phyloP scores from a whole-genome alignment of 106 monocot genomes.

The Allium fistulosum region DNA sequence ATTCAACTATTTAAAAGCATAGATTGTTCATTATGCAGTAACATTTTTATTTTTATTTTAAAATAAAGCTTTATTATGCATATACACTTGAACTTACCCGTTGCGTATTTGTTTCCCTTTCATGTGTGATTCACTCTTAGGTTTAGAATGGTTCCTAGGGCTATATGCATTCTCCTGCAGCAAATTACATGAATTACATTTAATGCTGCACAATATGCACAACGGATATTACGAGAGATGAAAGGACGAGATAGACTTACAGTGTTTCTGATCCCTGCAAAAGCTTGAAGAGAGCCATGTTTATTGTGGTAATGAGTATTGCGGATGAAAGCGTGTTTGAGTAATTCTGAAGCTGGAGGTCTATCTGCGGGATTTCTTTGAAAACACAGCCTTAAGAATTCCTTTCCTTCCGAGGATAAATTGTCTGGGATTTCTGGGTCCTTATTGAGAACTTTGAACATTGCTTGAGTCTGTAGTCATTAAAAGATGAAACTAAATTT shows the following conservation, averaged over 20 bases:
- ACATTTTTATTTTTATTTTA: too few relatives aligned
- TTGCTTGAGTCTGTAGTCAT: conserved; percentile 60
- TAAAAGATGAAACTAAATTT: conserved; percentile 3
- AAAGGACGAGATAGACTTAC: conserved; percentile 17
- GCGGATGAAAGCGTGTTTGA: conserved; percentile 74
- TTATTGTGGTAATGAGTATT: conserved; percentile 37
- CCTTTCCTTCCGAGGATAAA: conserved; percentile 77
- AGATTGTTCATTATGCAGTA: too few relatives aligned
- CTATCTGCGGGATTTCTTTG: conserved; percentile 76
- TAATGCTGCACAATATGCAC: background rate
- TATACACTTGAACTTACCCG: conserved; percentile 24
- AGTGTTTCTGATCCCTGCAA: conserved; percentile 37
- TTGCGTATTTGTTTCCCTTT: conserved; percentile 31
- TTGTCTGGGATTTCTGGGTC: conserved; percentile 66
- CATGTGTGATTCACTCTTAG: conserved; percentile 22
- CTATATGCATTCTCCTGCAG: conserved; percentile 36
- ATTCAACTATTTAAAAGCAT: too few relatives aligned
- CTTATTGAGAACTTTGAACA: conserved; percentile 79
- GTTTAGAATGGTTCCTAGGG: conserved; percentile 18
- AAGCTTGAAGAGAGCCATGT: conserved; percentile 48
- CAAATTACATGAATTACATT: background rate
- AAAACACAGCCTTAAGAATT: conserved; percentile 66
- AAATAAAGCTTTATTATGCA: too few relatives aligned
- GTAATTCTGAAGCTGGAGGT: conserved; percentile 55
- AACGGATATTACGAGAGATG: background rate